A percentile compares a stretch with the other conserved stretches of the same genome.
Conservation (phyloP, 805 yeast species). For the Groenewaldozyma tartarivorans region DNA sequence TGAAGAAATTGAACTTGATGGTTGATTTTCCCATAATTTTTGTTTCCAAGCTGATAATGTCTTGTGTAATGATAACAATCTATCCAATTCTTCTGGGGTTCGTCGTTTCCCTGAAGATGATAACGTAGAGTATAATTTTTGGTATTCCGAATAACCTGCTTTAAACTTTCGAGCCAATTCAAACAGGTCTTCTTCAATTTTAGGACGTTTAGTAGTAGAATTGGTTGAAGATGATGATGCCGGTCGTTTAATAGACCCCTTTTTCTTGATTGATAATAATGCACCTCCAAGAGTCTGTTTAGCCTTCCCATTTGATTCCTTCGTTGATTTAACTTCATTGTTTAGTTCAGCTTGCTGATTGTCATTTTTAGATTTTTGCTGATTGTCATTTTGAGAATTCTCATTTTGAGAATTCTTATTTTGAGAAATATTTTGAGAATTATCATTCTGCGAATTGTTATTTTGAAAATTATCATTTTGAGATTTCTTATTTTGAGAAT, state of each 20-base stretch:
- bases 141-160: constrained; percentile 40
- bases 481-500: constrained; percentile 18
- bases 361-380: not conserved
- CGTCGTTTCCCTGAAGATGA: constrained; percentile 10
- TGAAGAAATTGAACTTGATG: not conserved
- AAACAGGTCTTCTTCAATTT: constrained; percentile 27
- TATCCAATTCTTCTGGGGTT: constrained; percentile 26
- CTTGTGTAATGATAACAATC: constrained; percentile 42
- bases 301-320: not conserved
- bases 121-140: constrained; percentile 32
- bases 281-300: not conserved
- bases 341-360: not conserved
- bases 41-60: constrained; percentile 46
- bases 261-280: too few species aligned
- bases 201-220: constrained; percentile 1
- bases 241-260: not conserved
- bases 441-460: too few species aligned
- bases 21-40: constrained; percentile 38
- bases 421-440: not conserved
- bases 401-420: not conserved
- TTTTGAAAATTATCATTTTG: too few species aligned
- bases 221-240: not conserved
- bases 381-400: not conserved
- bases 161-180: constrained; percentile 41
- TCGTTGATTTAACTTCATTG: not conserved